These are phyloP conservation scores for Circinella umbellata DNA, from an alignment of 371 early-diverging fungal genomes.

Conservation along the genomic window DNA sequence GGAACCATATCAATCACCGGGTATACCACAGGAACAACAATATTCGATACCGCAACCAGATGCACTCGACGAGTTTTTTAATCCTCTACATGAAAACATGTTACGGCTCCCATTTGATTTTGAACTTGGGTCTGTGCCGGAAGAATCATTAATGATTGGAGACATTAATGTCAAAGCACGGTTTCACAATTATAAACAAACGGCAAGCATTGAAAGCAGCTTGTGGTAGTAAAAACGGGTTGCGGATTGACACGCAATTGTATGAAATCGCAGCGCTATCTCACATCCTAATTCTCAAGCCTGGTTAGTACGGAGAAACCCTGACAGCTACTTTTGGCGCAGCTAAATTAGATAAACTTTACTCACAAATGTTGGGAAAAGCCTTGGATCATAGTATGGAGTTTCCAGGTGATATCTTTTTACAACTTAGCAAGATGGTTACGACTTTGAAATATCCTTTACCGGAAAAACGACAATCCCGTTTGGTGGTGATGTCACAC, in stretches of 20 bases:
- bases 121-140: constrained; percentile 4
- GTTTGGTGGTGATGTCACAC: constrained; percentile 6
- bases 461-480: neutral
- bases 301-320: neutral
- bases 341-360: neutral
- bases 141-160: constrained; percentile 10
- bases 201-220: constrained; percentile 6
- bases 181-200: constrained; percentile 12
- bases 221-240: neutral
- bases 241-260: neutral
- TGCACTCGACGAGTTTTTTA: constrained; percentile 5
- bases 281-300: constrained; percentile 8
- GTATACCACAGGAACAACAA: neutral
- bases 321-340: neutral
- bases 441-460: neutral
- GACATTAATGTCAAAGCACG: neutral
- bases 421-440: neutral
- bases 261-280: constrained; percentile 4
- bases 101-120: constrained; percentile 11
- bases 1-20: constrained; percentile 5
- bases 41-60: neutral
- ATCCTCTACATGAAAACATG: neutral
- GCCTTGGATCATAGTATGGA: neutral
- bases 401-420: neutral
- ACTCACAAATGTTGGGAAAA: neutral